These are phyloP conservation scores for Trichophyton schoenleinii DNA, from an alignment of 2,329 filamentous ascomycete genomes.

Conservation along the genomic window DNA sequence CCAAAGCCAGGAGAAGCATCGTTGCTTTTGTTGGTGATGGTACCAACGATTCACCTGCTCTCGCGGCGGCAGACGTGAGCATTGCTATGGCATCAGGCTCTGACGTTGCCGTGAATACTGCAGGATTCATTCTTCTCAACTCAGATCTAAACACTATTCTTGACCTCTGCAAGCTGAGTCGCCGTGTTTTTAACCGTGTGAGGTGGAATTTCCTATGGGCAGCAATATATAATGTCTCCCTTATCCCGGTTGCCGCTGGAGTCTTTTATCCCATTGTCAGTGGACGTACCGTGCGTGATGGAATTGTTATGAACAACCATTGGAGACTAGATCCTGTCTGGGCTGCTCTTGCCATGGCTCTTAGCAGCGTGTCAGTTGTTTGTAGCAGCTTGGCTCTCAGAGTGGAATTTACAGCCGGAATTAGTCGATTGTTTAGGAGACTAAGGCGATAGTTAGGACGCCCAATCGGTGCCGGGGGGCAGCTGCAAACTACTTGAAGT, in stretches of 20 bases:
- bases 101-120: slow-evolving; percentile 70
- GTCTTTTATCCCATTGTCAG: slow-evolving; percentile 53
- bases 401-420: slow-evolving; percentile 22
- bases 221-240: slow-evolving; percentile 64
- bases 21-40: slow-evolving; percentile 80
- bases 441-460: neutral
- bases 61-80: slow-evolving; percentile 67
- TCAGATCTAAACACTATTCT: slow-evolving; percentile 58
- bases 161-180: slow-evolving; percentile 59
- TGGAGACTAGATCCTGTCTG: slow-evolving; percentile 47
- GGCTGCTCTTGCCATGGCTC: slow-evolving; percentile 84
- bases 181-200: slow-evolving; percentile 62
- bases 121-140: slow-evolving; percentile 68
- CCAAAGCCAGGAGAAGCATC: slow-evolving; percentile 23
- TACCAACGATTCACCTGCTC: slow-evolving; percentile 72
- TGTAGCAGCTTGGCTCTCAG: slow-evolving; percentile 64
- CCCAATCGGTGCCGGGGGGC: too few species aligned
- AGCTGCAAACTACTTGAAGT: neutral
- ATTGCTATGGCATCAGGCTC: slow-evolving; percentile 72
- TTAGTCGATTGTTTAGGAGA: neutral
- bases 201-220: slow-evolving; percentile 82
- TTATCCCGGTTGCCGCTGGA: slow-evolving; percentile 70
- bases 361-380: slow-evolving; percentile 83
- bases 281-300: slow-evolving; percentile 25
- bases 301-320: slow-evolving; percentile 24